phyloP scores from a whole-genome alignment of 352 stramenopile species.

The Phytophthora uliginosa region DNA sequence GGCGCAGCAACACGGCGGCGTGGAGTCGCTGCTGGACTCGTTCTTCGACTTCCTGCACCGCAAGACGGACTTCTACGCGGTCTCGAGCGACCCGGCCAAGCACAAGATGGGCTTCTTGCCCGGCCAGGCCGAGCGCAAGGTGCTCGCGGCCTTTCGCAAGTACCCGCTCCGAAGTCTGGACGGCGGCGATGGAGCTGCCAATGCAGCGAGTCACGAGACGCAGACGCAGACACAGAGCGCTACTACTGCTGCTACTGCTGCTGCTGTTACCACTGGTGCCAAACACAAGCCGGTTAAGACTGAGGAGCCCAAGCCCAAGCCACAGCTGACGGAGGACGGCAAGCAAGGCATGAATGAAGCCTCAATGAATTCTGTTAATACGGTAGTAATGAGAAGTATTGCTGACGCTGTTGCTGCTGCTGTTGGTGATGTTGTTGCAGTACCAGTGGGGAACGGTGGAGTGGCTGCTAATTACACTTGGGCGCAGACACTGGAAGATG shows the following conservation, averaged over 20 bases:
- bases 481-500: slow-evolving; percentile 98
- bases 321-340: slow-evolving; percentile 59
- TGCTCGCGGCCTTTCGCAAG: slow-evolving; percentile 74
- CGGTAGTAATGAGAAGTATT: background rate
- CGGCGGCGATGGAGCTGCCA: slow-evolving; percentile 3
- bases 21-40: slow-evolving; percentile 97
- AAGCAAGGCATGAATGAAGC: slow-evolving; percentile 58
- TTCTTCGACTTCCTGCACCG: slow-evolving; percentile 98
- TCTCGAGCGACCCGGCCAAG: slow-evolving; percentile 56
- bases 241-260: background rate
- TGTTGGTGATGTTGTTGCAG: slow-evolving; percentile 42
- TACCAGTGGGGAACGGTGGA: slow-evolving; percentile 93
- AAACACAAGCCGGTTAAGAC: background rate
- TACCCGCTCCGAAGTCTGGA: slow-evolving; percentile 73
- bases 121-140: slow-evolving; percentile 69
- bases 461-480: slow-evolving; percentile 94
- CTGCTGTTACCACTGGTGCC: background rate
- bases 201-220: background rate
- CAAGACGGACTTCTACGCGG: slow-evolving; percentile 98
- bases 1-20: slow-evolving; percentile 94
- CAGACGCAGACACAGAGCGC: background rate
- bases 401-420: background rate
- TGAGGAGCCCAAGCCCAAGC: slow-evolving; percentile 8
- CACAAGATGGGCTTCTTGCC: slow-evolving; percentile 75
- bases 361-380: background rate